These are phyloP conservation scores for Metschnikowia noctiluminum DNA, from an alignment of 805 yeast species.

Conservation along the genomic window DNA sequence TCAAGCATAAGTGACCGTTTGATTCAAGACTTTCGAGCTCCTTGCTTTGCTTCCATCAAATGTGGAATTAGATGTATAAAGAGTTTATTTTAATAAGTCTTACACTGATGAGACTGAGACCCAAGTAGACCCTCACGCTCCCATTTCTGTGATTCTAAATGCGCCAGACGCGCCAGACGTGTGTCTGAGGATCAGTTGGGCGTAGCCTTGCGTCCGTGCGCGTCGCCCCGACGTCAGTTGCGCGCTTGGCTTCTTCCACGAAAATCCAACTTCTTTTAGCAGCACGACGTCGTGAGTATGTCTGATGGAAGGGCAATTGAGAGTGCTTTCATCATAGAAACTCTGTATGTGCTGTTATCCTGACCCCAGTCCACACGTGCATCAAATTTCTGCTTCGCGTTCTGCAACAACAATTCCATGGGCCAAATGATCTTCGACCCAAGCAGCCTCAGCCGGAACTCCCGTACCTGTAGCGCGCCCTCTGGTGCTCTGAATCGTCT, in stretches of 20 bases:
- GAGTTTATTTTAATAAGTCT: too few relatives aligned
- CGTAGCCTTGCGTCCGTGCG: background rate
- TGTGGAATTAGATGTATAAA: too few relatives aligned
- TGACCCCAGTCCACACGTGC: too few relatives aligned
- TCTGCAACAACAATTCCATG: too few relatives aligned
- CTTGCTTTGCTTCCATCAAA: too few relatives aligned
- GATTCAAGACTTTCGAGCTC: too few relatives aligned
- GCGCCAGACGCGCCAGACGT: background rate
- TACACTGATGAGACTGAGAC: too few relatives aligned
- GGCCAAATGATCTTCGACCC: too few relatives aligned
- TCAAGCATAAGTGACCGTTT: background rate
- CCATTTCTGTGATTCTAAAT: background rate
- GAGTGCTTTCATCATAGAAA: too few relatives aligned
- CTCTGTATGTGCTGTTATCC: background rate
- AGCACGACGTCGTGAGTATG: background rate
- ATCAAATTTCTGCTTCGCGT: too few relatives aligned
- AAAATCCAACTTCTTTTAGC: background rate
- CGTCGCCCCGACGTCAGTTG: background rate
- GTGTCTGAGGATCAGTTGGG: background rate
- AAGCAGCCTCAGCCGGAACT: background rate
- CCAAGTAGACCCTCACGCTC: background rate
- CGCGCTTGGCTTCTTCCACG: conserved; percentile 5
- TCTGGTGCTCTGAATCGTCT: conserved; percentile 29
- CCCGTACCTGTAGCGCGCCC: conserved; percentile 31
- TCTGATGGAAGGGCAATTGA: too few relatives aligned